These are phyloP conservation scores for Leucocoprinus leucothites DNA, from an alignment of 768 basidiomycete genomes.

Conservation along the genomic window DNA sequence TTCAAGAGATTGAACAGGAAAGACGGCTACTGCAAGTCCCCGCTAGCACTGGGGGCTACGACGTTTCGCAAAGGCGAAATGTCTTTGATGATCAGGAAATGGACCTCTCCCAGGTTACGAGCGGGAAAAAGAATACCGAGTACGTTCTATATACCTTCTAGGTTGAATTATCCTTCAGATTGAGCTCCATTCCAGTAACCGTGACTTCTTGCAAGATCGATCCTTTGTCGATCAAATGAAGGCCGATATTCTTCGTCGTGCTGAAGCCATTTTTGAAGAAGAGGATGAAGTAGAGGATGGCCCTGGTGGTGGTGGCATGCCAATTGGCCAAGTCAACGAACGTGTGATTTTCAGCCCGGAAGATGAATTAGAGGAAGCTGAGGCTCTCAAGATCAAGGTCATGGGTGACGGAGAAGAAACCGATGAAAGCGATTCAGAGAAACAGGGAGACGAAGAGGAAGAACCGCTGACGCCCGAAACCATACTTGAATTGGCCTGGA, in stretches of 20 bases:
- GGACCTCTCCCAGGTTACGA: conserved; percentile 53
- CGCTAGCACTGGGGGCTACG: conserved; percentile 9
- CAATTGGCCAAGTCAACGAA: background rate
- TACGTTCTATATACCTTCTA: conserved; percentile 23
- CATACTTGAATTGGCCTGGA: conserved; percentile 73
- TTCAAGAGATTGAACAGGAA: conserved; percentile 6
- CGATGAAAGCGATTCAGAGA: conserved; percentile 33
- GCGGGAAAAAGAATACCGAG: conserved; percentile 61
- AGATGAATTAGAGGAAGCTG: conserved; percentile 17
- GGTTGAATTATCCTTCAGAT: background rate
- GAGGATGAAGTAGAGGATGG: conserved; percentile 40
- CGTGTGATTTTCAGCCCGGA: conserved; percentile 10
- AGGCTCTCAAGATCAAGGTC: conserved; percentile 38
- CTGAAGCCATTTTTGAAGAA: conserved; percentile 62
- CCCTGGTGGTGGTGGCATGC: background rate
- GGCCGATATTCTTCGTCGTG: conserved; percentile 74
- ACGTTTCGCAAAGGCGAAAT: conserved; percentile 55
- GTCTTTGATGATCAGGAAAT: conserved; percentile 73
- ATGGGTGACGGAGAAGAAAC: conserved; percentile 58
- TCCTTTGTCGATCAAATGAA: conserved; percentile 74
- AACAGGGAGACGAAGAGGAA: conserved; percentile 25
- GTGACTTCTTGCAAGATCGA: conserved; percentile 55
- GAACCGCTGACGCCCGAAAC: conserved; percentile 46
- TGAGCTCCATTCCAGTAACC: background rate
- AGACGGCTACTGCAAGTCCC: background rate